Percentiles rank a stretch among this genome's conserved stretches.
Evolutionary conservation across 768 basidiomycete species (phyloP).

Genomic region (Panaeolus papilionaceus): DNA sequence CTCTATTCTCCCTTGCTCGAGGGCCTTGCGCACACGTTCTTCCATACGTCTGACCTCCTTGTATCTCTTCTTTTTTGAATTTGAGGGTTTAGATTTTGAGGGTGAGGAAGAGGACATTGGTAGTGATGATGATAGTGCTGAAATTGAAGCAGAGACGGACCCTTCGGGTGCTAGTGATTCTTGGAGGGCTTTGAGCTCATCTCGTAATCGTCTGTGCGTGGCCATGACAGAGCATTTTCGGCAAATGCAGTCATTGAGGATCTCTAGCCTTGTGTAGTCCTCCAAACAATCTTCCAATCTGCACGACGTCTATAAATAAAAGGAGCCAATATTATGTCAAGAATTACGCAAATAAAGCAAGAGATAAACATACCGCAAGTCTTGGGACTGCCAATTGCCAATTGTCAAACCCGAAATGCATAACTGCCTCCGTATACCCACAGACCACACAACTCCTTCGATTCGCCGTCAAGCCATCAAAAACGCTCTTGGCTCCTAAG

Average conservation of each 20-base stretch:
- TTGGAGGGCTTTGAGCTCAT: slow-evolving; percentile 67
- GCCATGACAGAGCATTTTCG: slow-evolving; percentile 87
- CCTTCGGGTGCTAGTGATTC: slow-evolving; percentile 39
- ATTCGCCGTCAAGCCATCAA: slow-evolving; percentile 92
- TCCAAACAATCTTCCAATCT: slow-evolving; percentile 82
- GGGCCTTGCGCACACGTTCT: slow-evolving; percentile 59
- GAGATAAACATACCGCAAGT: slow-evolving; percentile 52
- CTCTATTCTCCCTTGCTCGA: slow-evolving; percentile 81
- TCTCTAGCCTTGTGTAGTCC: slow-evolving; percentile 89
- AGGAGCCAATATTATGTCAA: slow-evolving; percentile 15
- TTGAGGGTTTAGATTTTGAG: slow-evolving; percentile 51
- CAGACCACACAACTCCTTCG: slow-evolving; percentile 87
- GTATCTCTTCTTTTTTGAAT: slow-evolving; percentile 77
- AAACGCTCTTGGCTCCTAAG: slow-evolving; percentile 63
- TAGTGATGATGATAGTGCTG: slow-evolving; percentile 16
- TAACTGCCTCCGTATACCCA: slow-evolving; percentile 93
- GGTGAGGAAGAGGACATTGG: slow-evolving; percentile 23
- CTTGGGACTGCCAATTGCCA: slow-evolving; percentile 81
- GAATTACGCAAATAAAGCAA: slow-evolving; percentile 9
- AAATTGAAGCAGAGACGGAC: not conserved
- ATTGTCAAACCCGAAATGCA: slow-evolving; percentile 89
- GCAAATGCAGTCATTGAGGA: slow-evolving; percentile 91
- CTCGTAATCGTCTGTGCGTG: slow-evolving; percentile 68
- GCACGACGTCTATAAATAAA: slow-evolving; percentile 59
- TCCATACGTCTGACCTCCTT: slow-evolving; percentile 76